Evolutionary conservation across 768 basidiomycete genomes (phyloP).

Genomic region (Fomitopsis serialis): DNA sequence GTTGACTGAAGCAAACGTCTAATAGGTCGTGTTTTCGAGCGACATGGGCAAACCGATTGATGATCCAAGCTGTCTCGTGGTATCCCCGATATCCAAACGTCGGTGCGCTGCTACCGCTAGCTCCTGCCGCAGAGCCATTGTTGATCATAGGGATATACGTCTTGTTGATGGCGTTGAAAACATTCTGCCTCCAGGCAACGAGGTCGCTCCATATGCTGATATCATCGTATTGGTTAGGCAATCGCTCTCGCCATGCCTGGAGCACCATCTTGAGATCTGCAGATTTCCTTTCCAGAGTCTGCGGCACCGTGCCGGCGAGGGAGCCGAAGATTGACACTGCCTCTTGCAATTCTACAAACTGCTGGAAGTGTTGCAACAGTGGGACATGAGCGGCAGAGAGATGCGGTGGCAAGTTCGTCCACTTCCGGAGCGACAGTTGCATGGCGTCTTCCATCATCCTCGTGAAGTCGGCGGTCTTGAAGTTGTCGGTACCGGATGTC

Average conservation of each 20-base stretch:
- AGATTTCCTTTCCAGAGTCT: slow-evolving; percentile 92
- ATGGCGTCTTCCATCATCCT: slow-evolving; percentile 91
- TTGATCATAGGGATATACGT: slow-evolving; percentile 88
- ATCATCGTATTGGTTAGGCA: slow-evolving; percentile 94
- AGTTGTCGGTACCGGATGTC: slow-evolving; percentile 67
- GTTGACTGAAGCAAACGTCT: slow-evolving; percentile 90
- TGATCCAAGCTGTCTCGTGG: slow-evolving; percentile 99
- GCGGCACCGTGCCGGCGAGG: slow-evolving; percentile 76
- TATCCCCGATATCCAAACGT: slow-evolving; percentile 94
- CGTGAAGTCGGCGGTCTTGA: slow-evolving; percentile 81
- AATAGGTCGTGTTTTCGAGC: slow-evolving; percentile 94
- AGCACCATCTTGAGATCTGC: slow-evolving; percentile 94
- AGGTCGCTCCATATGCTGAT: slow-evolving; percentile 99
- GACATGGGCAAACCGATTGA: slow-evolving; percentile 98
- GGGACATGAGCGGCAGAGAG: slow-evolving; percentile 93
- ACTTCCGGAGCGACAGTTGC: slow-evolving; percentile 94
- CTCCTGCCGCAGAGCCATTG: slow-evolving; percentile 41
- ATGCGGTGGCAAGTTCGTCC: slow-evolving; percentile 82
- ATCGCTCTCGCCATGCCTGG: slow-evolving; percentile 93
- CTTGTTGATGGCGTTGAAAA: slow-evolving; percentile 95
- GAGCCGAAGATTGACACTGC: slow-evolving; percentile 93
- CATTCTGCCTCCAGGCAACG: slow-evolving; percentile 98
- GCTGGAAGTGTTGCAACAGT: slow-evolving; percentile 95
- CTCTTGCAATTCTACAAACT: slow-evolving; percentile 96
- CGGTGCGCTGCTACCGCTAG: slow-evolving; percentile 54